Conservation (phyloP, 441 rosid genomes). For the Theobroma grandiflorum region DNA sequence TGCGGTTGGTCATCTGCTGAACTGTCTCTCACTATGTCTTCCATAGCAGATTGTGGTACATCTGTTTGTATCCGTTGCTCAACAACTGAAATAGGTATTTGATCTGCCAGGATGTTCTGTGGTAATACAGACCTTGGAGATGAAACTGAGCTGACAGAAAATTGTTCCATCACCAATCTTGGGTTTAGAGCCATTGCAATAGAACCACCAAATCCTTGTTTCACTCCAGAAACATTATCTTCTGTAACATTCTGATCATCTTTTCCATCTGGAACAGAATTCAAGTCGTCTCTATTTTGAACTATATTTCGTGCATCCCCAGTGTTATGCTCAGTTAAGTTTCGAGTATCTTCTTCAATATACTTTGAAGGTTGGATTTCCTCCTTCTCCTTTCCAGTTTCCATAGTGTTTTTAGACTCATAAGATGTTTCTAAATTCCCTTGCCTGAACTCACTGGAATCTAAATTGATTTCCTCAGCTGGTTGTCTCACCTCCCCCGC, state of each 20-base stretch:
- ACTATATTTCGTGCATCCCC: not conserved
- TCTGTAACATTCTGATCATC: conserved; percentile 34
- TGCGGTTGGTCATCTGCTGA: conserved; percentile 23
- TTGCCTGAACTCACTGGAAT: conserved; percentile 17
- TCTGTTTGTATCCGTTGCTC: conserved; percentile 36
- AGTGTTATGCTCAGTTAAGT: conserved; percentile 11
- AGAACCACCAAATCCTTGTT: conserved; percentile 34
- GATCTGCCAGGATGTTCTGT: conserved; percentile 30
- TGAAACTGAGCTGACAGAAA: conserved; percentile 37
- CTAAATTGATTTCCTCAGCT: conserved; percentile 37
- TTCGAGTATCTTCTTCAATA: conserved; percentile 21
- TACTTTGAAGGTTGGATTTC: conserved; percentile 18
- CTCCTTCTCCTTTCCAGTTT: conserved; percentile 12
- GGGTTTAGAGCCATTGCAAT: conserved; percentile 26
- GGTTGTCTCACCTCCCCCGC: conserved; percentile 24
- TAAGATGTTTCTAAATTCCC: conserved; percentile 17
- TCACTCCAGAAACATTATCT: conserved; percentile 36
- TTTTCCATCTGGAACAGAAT: conserved; percentile 23
- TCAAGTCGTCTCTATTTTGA: conserved; percentile 5
- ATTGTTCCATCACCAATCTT: conserved; percentile 41
- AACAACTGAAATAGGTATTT: conserved; percentile 29
- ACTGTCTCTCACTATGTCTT: conserved; percentile 24
- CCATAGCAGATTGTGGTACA: conserved; percentile 28
- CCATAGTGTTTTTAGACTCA: not conserved
- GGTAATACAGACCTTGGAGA: conserved; percentile 60